These are phyloP conservation scores for Parastagonospora nodorum DNA, from an alignment of 2,329 filamentous ascomycete species.

Conservation along the genomic window DNA sequence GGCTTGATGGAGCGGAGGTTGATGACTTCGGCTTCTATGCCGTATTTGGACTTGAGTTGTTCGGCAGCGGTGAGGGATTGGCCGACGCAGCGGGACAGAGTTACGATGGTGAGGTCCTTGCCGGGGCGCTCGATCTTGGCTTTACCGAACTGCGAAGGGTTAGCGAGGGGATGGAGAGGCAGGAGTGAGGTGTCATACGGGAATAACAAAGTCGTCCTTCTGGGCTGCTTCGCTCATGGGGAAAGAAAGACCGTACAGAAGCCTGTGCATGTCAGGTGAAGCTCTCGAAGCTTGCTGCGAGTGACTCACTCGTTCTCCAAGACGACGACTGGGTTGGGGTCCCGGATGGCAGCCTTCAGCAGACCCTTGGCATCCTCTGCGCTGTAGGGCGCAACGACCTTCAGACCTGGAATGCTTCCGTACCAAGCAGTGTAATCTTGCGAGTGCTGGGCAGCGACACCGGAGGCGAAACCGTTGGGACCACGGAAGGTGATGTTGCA, in stretches of 20 bases:
- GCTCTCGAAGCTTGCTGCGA: background rate
- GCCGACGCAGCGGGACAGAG: conserved; percentile 92
- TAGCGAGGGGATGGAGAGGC: conserved; percentile 4
- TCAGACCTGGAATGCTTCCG: conserved; percentile 94
- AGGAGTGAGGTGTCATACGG: conserved; percentile 50
- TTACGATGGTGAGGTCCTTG: conserved; percentile 95
- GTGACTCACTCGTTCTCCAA: conserved; percentile 56
- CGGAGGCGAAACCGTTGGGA: conserved; percentile 95
- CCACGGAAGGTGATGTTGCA: conserved; percentile 99
- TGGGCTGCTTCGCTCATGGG: conserved; percentile 97
- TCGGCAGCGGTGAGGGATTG: conserved; percentile 88
- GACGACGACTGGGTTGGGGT: conserved; percentile 92
- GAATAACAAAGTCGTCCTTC: conserved; percentile 94
- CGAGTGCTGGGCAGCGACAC: conserved; percentile 96
- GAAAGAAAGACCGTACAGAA: conserved; percentile 90
- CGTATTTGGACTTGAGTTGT: conserved; percentile 93
- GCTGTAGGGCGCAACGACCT: conserved; percentile 96
- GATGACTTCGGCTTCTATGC: conserved; percentile 93
- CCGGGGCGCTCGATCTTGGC: conserved; percentile 97
- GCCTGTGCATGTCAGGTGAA: conserved; percentile 51
- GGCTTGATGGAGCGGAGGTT: conserved; percentile 98
- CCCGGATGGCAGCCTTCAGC: conserved; percentile 94
- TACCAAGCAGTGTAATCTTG: conserved; percentile 99
- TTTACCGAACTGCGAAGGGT: conserved; percentile 74
- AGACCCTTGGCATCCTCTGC: conserved; percentile 98